A percentile compares a stretch with the other conserved stretches of the same genome.
Conservation (phyloP, 441 rosid species). For the Gossypium davidsonii region DNA sequence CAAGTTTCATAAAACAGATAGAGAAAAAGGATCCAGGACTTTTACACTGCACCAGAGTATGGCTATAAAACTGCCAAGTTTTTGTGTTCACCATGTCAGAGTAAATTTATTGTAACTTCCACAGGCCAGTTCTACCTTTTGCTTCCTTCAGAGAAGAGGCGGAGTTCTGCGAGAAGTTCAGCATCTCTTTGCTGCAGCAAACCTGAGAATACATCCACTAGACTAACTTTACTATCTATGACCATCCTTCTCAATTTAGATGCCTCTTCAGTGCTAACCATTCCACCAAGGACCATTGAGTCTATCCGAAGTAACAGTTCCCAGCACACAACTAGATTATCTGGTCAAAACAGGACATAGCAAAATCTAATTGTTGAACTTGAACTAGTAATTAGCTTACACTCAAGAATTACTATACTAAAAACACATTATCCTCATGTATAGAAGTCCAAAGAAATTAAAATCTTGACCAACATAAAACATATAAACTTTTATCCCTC, state of each 20-base stretch:
- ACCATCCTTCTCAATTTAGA: slow-evolving; percentile 49
- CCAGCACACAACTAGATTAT: slow-evolving; percentile 42
- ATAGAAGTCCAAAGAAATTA: not conserved
- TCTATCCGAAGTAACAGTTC: slow-evolving; percentile 71
- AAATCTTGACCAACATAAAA: not conserved
- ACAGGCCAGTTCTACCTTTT: slow-evolving; percentile 36
- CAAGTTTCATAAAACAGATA: not conserved
- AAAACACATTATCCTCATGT: slow-evolving; percentile 3
- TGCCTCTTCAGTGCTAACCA: slow-evolving; percentile 51
- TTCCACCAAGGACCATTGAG: slow-evolving; percentile 59
- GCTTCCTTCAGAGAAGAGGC: slow-evolving; percentile 36
- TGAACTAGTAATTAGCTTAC: not conserved
- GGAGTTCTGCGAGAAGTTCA: slow-evolving; percentile 53
- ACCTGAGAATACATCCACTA: slow-evolving; percentile 42
- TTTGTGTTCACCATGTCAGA: not conserved
- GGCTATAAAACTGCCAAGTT: not conserved
- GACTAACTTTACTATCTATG: slow-evolving; percentile 37
- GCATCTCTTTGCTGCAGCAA: slow-evolving; percentile 44
- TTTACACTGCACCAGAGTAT: not conserved
- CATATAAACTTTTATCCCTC: not conserved
- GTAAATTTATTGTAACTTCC: not conserved
- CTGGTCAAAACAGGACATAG: slow-evolving; percentile 28
- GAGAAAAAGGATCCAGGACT: not conserved
- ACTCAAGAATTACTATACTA: slow-evolving; percentile 1
- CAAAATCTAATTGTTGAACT: slow-evolving; percentile 8